Evolutionary conservation across 1,284 basidiomycete genomes (phyloP).

Genomic region (Porphyrellus sp.): DNA sequence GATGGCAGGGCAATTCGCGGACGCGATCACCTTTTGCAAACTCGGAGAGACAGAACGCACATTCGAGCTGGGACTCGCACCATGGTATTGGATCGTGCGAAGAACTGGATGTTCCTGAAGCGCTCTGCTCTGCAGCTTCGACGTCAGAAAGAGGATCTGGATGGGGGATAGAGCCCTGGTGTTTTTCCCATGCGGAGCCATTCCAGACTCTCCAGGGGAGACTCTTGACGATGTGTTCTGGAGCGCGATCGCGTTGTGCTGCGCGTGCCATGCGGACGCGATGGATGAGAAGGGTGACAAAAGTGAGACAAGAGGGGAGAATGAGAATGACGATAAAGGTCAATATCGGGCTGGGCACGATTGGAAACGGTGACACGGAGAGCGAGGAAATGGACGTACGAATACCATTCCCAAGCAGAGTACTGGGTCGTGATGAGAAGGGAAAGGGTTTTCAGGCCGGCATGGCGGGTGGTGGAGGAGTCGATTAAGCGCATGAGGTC

Average conservation of each 20-base stretch:
- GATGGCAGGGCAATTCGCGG: constrained; percentile 85
- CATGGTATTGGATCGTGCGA: constrained; percentile 52
- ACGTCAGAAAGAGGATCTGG: constrained; percentile 34
- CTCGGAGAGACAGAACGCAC: constrained; percentile 85
- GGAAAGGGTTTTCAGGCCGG: constrained; percentile 67
- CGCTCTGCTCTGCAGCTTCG: constrained; percentile 36
- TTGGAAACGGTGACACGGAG: constrained; percentile 9
- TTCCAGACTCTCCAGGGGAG: constrained; percentile 82
- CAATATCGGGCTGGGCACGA: constrained; percentile 61
- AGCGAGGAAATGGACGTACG: constrained; percentile 47
- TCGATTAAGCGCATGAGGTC: constrained; percentile 58
- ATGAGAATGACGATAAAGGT: constrained; percentile 78
- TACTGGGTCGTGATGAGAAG: constrained; percentile 75
- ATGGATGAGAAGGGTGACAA: constrained; percentile 77
- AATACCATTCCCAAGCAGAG: constrained; percentile 83
- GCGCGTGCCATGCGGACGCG: constrained; percentile 73
- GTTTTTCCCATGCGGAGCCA: constrained; percentile 73
- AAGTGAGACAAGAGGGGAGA: constrained; percentile 76
- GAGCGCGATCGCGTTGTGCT: constrained; percentile 76
- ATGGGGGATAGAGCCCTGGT: constrained; percentile 44
- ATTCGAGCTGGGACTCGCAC: constrained; percentile 76
- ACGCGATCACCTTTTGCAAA: constrained; percentile 85
- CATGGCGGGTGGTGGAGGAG: constrained; percentile 71
- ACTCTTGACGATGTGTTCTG: constrained; percentile 69
- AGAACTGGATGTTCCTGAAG: constrained; percentile 44